Evolutionary conservation across 306 rosid genomes (phyloP).

Genomic region (Citrullus colocynthis): DNA sequence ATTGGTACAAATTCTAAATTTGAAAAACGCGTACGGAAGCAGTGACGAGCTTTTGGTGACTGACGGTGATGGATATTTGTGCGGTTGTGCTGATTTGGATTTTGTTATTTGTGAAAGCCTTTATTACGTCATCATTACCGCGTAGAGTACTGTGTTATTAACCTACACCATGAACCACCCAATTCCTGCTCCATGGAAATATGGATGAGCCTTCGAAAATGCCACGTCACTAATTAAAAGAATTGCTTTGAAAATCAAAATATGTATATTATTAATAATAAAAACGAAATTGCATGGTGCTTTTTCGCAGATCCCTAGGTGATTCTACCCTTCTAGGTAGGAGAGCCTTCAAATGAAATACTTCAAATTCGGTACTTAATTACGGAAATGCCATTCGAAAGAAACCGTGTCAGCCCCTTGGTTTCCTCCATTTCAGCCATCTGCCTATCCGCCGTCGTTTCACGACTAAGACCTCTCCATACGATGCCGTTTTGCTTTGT

Average conservation of each 20-base stretch:
- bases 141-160: background rate
- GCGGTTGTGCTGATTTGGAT: background rate
- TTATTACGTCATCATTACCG: background rate
- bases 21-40: background rate
- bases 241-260: background rate
- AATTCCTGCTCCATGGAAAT: background rate
- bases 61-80: background rate
- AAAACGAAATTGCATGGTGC: background rate
- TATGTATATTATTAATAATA: background rate
- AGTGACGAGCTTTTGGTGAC: background rate
- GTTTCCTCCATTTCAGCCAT: background rate
- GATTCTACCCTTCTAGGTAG: background rate
- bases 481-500: background rate
- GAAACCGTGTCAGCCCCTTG: slow-evolving; percentile 2
- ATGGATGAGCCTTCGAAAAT: background rate
- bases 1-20: background rate
- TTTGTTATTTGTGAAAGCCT: background rate
- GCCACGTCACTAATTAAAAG: background rate
- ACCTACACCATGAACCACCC: background rate
- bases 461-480: background rate
- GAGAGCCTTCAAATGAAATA: background rate
- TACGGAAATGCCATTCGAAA: background rate
- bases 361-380: background rate
- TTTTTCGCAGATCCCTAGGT: background rate
- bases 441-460: background rate